Evolutionary conservation across 1,284 basidiomycete genomes (phyloP).

Genomic region (Trichosporon asahii): DNA sequence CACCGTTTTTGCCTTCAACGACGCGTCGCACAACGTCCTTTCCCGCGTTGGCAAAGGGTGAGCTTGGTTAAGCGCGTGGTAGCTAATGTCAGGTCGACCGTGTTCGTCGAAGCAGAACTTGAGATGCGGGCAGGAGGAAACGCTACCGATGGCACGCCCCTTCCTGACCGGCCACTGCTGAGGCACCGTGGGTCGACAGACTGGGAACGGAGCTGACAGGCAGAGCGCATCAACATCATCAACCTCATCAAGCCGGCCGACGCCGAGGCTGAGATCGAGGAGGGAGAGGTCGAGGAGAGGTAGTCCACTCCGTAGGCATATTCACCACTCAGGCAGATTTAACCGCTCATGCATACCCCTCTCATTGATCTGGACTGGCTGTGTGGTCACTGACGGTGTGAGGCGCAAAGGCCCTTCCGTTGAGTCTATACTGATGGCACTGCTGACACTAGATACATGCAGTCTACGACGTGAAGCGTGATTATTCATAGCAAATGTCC

Average conservation of each 20-base stretch:
- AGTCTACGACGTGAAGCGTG: not conserved
- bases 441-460: not conserved
- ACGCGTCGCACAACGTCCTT: constrained; percentile 32
- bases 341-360: constrained; percentile 9
- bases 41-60: constrained; percentile 41
- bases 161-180: constrained; percentile 36
- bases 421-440: no score
- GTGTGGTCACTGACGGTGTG: not conserved
- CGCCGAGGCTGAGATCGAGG: constrained; percentile 15
- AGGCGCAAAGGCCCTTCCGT: not conserved
- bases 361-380: not conserved
- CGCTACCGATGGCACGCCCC: constrained; percentile 26
- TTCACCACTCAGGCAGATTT: not conserved
- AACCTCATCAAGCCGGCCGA: constrained; percentile 26
- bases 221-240: constrained; percentile 35
- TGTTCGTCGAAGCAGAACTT: constrained; percentile 47
- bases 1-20: constrained; percentile 44
- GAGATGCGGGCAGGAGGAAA: constrained; percentile 37
- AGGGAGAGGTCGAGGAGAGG: constrained; percentile 17
- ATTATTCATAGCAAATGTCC: not conserved
- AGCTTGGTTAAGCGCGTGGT: not conserved
- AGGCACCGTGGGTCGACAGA: constrained; percentile 34
- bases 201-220: not conserved
- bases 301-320: not conserved
- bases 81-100: constrained; percentile 31